Evolutionary conservation across 805 yeast genomes (phyloP).

Genomic region (Starmera caribaea): DNA sequence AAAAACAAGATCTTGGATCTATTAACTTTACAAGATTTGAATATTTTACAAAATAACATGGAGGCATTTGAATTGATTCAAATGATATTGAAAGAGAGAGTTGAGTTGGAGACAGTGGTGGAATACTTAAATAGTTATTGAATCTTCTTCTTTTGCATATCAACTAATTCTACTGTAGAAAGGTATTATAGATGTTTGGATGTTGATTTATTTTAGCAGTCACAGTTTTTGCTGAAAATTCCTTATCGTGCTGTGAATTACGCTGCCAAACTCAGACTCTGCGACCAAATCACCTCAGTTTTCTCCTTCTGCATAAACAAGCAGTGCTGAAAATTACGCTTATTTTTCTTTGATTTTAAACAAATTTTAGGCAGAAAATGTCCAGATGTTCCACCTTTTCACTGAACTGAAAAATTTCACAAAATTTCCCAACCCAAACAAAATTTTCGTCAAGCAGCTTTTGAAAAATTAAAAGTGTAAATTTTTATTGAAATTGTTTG

Average conservation of each 20-base stretch:
- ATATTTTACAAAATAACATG: conserved; percentile 13
- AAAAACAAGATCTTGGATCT: conserved; percentile 24
- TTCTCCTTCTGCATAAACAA: too few species aligned
- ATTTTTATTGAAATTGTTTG: neutral
- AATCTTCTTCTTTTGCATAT: conserved; percentile 1
- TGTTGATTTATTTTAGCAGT: conserved; percentile 19
- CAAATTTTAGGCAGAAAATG: too few species aligned
- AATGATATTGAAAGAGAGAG: conserved; percentile 21
- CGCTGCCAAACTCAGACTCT: neutral
- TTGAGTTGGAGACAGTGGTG: conserved; percentile 13
- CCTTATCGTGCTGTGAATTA: neutral
- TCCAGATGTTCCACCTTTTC: too few species aligned
- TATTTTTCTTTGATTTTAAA: neutral
- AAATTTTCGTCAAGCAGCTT: neutral
- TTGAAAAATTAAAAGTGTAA: neutral
- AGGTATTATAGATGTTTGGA: conserved; percentile 14
- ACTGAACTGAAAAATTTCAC: too few species aligned
- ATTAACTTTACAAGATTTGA: conserved; percentile 17
- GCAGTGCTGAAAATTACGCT: neutral
- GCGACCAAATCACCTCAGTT: too few species aligned
- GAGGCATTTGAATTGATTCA: conserved; percentile 14
- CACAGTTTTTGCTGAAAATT: conserved; percentile 4
- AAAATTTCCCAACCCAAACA: neutral
- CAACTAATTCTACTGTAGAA: too few species aligned
- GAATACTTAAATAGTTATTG: neutral